Evolutionary conservation across 176 grass and related monocot genomes (phyloP).

Genomic region (Pontederia paniculata): DNA sequence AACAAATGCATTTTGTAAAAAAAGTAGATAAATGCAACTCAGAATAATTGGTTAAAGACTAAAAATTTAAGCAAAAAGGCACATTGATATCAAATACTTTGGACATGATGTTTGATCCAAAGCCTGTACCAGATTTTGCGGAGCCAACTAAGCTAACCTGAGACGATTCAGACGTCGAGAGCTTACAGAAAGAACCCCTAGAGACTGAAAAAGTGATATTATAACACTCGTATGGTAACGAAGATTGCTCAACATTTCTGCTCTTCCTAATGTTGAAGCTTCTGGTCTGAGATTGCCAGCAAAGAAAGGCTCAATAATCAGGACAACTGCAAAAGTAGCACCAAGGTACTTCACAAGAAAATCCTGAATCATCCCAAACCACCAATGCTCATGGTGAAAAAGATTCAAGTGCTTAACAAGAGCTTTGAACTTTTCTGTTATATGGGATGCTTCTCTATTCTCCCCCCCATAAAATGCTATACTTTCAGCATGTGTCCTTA

Average conservation of each 20-base stretch:
- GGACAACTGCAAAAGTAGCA: slow-evolving; percentile 86
- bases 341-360: slow-evolving; percentile 97
- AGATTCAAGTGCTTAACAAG: slow-evolving; percentile 72
- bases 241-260: slow-evolving; percentile 98
- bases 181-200: slow-evolving; percentile 86
- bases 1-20: no score
- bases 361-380: slow-evolving; percentile 99
- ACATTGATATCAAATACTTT: background rate
- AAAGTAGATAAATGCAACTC: no score
- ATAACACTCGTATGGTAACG: slow-evolving; percentile 96
- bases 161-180: slow-evolving; percentile 87
- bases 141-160: slow-evolving; percentile 30
- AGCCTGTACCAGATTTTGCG: no score
- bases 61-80: background rate
- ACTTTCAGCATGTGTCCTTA: slow-evolving; percentile 97
- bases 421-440: slow-evolving; percentile 62
- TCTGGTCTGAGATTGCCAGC: slow-evolving; percentile 83
- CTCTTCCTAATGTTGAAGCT: slow-evolving; percentile 87
- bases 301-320: slow-evolving; percentile 98
- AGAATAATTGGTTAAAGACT: no score
- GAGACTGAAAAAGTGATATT: slow-evolving; percentile 93
- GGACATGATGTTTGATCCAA: slow-evolving; percentile 7
- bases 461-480: slow-evolving; percentile 97
- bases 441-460: slow-evolving; percentile 76
- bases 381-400: slow-evolving; percentile 94